Percentiles rank a stretch among this genome's conserved stretches.
phyloP scores from a whole-genome alignment of 2,329 filamentous ascomycete genomes.

The Aspergillus latus region DNA sequence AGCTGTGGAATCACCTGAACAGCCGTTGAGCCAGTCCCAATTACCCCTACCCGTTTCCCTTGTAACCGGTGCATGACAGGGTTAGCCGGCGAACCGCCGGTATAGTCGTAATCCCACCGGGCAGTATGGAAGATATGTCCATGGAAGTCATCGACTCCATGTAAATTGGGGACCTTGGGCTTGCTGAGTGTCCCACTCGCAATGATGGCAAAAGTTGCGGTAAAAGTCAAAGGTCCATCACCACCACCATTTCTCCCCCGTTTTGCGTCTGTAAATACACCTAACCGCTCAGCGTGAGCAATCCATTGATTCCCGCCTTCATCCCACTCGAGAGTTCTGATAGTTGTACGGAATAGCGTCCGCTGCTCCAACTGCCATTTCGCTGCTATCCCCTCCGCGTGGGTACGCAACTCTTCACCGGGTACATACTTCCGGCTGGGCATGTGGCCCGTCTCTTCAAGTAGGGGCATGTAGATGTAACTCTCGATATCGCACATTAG shows the following conservation, averaged over 20 bases:
- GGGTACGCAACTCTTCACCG: constrained; percentile 12
- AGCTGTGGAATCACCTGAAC: constrained; percentile 45
- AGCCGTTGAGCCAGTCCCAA: constrained; percentile 48
- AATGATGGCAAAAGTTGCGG: too few relatives aligned
- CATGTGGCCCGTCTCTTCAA: constrained; percentile 17
- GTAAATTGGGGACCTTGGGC: too few relatives aligned
- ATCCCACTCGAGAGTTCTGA: background rate
- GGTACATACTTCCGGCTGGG: constrained; percentile 11
- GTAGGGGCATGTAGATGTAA: constrained; percentile 34
- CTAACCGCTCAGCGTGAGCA: too few relatives aligned
- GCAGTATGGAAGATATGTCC: background rate
- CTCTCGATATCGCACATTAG: constrained; percentile 58
- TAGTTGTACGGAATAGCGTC: background rate
- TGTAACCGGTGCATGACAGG: background rate
- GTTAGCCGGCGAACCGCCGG: background rate
- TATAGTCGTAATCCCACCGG: background rate
- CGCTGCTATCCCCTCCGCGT: constrained; percentile 12
- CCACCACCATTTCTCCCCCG: too few relatives aligned
- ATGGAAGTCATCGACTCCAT: background rate
- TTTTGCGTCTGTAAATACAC: too few relatives aligned
- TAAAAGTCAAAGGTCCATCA: background rate
- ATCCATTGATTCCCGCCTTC: background rate
- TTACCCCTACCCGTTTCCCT: constrained; percentile 44
- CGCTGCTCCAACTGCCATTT: background rate
- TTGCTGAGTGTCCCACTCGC: too few relatives aligned